phyloP scores from a whole-genome alignment of 2,329 filamentous ascomycete species.

The Talaromyces sp. region DNA sequence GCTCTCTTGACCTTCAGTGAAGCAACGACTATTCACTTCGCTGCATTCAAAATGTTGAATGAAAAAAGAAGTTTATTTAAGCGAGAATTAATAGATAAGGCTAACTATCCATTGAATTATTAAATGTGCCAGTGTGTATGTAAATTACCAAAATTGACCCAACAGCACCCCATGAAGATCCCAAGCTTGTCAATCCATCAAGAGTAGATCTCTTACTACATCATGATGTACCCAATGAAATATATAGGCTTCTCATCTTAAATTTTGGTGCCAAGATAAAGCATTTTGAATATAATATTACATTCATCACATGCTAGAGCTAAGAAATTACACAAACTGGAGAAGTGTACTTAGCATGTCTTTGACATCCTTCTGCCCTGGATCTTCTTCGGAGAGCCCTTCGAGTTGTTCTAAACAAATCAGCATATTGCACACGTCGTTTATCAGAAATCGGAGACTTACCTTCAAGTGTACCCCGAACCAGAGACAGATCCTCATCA shows the following conservation, averaged over 20 bases:
- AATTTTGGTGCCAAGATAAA: too few species aligned
- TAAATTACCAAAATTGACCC: too few species aligned
- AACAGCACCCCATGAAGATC: too few species aligned
- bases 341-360: constrained; percentile 68
- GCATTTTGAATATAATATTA: not conserved
- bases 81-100: too few species aligned
- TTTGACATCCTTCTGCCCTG: constrained; percentile 56
- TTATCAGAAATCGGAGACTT: constrained; percentile 16
- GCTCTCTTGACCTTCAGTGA: not conserved
- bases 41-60: too few species aligned
- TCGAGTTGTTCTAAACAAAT: constrained; percentile 59
- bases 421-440: constrained; percentile 18
- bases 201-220: too few species aligned
- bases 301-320: not conserved
- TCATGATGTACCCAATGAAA: too few species aligned
- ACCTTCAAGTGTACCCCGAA: constrained; percentile 70
- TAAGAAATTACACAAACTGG: constrained; percentile 34
- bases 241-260: too few species aligned
- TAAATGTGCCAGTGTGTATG: too few species aligned
- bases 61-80: too few species aligned
- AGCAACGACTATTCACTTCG: not conserved
- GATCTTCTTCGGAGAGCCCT: constrained; percentile 58
- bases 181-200: too few species aligned
- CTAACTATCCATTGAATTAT: too few species aligned
- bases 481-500: constrained; percentile 64